Evolutionary conservation across 2,329 filamentous ascomycete species (phyloP).

Genomic region (Neonectria hederae): DNA sequence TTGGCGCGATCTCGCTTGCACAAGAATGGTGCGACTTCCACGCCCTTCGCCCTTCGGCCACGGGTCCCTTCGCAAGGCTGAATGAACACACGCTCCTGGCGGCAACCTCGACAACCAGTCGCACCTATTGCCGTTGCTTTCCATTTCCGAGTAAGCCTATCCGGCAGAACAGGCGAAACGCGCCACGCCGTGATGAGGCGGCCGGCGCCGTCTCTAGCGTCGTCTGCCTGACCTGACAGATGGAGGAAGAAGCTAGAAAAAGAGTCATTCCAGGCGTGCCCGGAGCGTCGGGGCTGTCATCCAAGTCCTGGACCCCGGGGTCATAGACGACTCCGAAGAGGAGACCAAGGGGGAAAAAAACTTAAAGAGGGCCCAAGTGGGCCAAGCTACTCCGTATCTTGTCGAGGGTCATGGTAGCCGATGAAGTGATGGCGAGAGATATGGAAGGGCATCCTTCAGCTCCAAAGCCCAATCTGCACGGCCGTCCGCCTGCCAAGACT

Average conservation of each 20-base stretch:
- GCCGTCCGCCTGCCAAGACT: neutral
- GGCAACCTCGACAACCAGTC: neutral
- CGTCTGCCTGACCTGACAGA: constrained; percentile 12
- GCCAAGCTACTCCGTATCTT: neutral
- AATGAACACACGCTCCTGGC: neutral
- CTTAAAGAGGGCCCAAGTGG: neutral
- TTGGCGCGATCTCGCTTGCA: constrained; percentile 19
- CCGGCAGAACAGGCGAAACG: neutral
- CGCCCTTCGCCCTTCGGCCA: neutral
- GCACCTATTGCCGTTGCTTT: neutral
- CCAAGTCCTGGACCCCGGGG: neutral
- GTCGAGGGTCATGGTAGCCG: neutral
- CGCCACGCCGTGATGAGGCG: constrained; percentile 10
- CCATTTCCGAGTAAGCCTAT: neutral
- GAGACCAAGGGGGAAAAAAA: neutral
- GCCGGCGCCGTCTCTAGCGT: constrained; percentile 18
- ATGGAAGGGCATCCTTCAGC: constrained; percentile 9
- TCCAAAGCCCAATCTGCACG: neutral
- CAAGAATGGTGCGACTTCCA: constrained; percentile 7
- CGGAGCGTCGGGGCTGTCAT: neutral
- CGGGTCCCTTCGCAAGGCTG: constrained; percentile 9
- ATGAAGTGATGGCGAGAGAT: neutral
- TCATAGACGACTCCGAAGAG: neutral
- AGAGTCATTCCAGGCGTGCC: neutral
- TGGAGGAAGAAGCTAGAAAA: neutral